Percentiles rank a stretch among this genome's conserved stretches.
Evolutionary conservation across 2,329 filamentous ascomycete species (phyloP).

Genomic region (Neocucurbitaria cava): DNA sequence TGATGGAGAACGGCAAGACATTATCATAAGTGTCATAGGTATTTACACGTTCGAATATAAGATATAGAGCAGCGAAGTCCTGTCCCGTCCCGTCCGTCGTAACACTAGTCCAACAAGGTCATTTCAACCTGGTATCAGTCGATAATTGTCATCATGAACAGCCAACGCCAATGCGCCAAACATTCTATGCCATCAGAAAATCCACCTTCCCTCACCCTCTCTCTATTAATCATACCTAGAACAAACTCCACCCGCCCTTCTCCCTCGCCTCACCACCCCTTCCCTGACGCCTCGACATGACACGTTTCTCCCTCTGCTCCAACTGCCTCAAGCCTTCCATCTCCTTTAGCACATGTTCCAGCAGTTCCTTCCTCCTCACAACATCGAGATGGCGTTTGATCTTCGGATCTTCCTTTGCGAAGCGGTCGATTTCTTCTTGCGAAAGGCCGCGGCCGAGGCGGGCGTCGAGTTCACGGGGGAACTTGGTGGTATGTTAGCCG

Average conservation of each 20-base stretch:
- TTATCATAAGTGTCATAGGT: slow-evolving; percentile 1
- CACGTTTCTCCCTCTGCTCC: slow-evolving; percentile 74
- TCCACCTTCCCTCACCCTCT: not conserved
- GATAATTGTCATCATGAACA: too few species aligned
- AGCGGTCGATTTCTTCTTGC: slow-evolving; percentile 82
- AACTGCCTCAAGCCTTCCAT: slow-evolving; percentile 90
- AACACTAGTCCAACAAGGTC: slow-evolving; percentile 9
- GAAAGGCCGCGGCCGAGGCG: slow-evolving; percentile 82
- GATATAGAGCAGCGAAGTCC: not conserved
- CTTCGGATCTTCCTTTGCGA: slow-evolving; percentile 92
- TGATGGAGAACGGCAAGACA: too few species aligned
- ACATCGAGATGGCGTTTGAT: slow-evolving; percentile 89
- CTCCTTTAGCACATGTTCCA: slow-evolving; percentile 93
- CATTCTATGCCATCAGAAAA: slow-evolving; percentile 24
- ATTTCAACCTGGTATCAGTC: slow-evolving; percentile 16
- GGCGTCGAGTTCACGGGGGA: slow-evolving; percentile 88
- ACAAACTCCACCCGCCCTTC: slow-evolving; percentile 43
- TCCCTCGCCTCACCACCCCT: slow-evolving; percentile 27
- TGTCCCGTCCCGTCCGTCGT: too few species aligned
- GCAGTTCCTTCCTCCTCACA: slow-evolving; percentile 86
- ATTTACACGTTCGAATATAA: not conserved
- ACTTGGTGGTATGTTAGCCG: slow-evolving; percentile 53
- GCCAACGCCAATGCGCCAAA: slow-evolving; percentile 24
- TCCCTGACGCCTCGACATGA: slow-evolving; percentile 28
- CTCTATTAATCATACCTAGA: slow-evolving; percentile 22